A percentile compares a stretch with the other conserved stretches of the same genome.
These are phyloP conservation scores for Eucalyptus sideroxylon DNA, from an alignment of 345 rosid species.

Conservation along the genomic window DNA sequence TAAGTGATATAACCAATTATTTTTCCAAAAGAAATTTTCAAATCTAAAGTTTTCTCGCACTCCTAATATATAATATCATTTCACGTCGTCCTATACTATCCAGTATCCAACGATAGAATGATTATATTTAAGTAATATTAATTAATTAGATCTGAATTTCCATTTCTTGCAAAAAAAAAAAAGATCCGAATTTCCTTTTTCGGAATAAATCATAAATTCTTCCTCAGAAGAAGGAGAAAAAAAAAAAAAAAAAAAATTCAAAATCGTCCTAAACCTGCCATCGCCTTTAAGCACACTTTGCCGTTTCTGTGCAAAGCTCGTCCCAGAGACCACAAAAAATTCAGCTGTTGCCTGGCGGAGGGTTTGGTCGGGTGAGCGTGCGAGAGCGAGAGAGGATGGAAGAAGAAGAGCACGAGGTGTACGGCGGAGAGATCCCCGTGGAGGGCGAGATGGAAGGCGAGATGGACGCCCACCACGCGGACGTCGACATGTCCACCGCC, in stretches of 20 bases:
- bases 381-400: slow-evolving; percentile 31
- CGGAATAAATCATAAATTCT: background rate
- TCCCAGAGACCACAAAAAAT: background rate
- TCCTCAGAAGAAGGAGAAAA: background rate
- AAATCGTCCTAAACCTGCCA: background rate
- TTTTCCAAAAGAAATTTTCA: too few relatives aligned
- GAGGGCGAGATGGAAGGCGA: slow-evolving; percentile 74
- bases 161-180: background rate
- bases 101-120: background rate
- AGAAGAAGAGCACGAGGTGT: slow-evolving; percentile 95
- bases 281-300: background rate
- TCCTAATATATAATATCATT: background rate
- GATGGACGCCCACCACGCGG: slow-evolving; percentile 45
- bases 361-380: background rate
- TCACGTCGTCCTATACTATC: background rate
- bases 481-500: slow-evolving; percentile 64
- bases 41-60: too few relatives aligned
- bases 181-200: background rate
- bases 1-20: too few relatives aligned
- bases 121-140: background rate
- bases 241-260: background rate
- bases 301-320: background rate
- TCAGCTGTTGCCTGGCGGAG: background rate
- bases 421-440: slow-evolving; percentile 94
- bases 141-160: background rate